A percentile compares a stretch with the other conserved stretches of the same genome.
phyloP scores from a whole-genome alignment of 2,329 filamentous ascomycete species.

The Alternaria ethzedia region DNA sequence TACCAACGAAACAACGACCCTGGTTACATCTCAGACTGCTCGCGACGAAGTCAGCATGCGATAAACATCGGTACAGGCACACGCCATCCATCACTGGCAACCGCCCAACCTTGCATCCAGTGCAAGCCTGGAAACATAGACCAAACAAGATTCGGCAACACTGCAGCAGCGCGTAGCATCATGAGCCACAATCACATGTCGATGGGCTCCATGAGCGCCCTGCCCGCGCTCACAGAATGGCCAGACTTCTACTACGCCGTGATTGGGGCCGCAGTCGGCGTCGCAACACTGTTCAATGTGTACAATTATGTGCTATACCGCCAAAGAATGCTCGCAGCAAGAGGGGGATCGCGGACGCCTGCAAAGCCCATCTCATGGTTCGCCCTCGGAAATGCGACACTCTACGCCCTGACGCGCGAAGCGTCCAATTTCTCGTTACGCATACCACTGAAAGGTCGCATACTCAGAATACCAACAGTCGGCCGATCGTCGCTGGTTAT shows the following conservation, averaged over 20 bases:
- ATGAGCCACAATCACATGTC: constrained; percentile 36
- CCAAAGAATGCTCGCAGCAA: constrained; percentile 58
- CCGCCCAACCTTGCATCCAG: not conserved
- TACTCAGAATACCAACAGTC: constrained; percentile 49
- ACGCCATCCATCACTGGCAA: not conserved
- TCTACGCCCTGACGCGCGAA: constrained; percentile 62
- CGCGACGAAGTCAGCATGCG: constrained; percentile 5
- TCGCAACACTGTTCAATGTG: constrained; percentile 54
- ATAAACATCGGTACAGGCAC: not conserved
- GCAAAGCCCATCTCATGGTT: constrained; percentile 62
- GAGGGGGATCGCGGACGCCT: constrained; percentile 50
- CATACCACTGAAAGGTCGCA: constrained; percentile 42
- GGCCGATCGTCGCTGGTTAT: constrained; percentile 50
- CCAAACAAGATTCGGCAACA: constrained; percentile 14
- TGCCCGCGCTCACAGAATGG: constrained; percentile 55
- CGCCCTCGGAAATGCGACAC: constrained; percentile 57
- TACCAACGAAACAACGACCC: not conserved
- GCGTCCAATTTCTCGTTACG: constrained; percentile 56
- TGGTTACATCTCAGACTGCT: not conserved
- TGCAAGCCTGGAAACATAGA: constrained; percentile 3
- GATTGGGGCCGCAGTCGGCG: constrained; percentile 53
- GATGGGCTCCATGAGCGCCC: constrained; percentile 52
- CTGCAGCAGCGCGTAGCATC: constrained; percentile 11
- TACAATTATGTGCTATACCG: constrained; percentile 57
- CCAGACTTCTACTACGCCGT: constrained; percentile 62